These are phyloP conservation scores for Casuarina glauca DNA, from an alignment of 306 rosid genomes.

Conservation along the genomic window DNA sequence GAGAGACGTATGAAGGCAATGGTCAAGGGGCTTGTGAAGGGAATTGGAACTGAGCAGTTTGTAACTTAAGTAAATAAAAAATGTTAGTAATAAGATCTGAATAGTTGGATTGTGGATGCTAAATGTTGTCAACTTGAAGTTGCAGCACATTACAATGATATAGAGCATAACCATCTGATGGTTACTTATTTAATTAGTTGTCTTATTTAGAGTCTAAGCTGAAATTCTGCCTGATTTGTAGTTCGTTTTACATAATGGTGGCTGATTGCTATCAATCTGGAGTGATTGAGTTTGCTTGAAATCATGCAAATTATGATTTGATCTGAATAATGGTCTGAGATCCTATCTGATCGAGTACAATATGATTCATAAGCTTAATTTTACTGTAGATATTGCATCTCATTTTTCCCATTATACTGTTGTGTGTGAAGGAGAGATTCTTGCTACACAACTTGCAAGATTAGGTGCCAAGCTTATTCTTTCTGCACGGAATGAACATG, in stretches of 20 bases:
- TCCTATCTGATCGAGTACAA: not conserved
- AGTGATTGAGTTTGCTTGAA: not conserved
- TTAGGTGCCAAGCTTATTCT: conserved; percentile 90
- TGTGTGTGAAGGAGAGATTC: conserved; percentile 67
- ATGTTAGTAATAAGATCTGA: too few relatives aligned
- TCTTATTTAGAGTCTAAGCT: not conserved
- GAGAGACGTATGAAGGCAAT: too few relatives aligned
- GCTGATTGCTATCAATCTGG: not conserved
- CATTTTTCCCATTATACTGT: conserved; percentile 1
- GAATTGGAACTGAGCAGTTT: too few relatives aligned
- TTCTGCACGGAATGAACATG: conserved; percentile 88
- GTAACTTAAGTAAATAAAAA: too few relatives aligned
- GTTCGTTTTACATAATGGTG: too few relatives aligned
- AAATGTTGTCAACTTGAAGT: too few relatives aligned
- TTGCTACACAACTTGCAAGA: conserved; percentile 82
- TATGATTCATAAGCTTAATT: not conserved
- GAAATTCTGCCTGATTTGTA: not conserved
- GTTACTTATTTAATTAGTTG: not conserved
- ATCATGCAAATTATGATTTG: not conserved
- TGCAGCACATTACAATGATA: too few relatives aligned
- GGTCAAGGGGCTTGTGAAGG: too few relatives aligned
- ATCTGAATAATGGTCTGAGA: not conserved
- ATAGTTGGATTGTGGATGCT: too few relatives aligned
- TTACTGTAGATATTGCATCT: not conserved
- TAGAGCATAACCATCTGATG: not conserved